phyloP scores from a whole-genome alignment of 768 basidiomycete species.

The Boletellus sp. region DNA sequence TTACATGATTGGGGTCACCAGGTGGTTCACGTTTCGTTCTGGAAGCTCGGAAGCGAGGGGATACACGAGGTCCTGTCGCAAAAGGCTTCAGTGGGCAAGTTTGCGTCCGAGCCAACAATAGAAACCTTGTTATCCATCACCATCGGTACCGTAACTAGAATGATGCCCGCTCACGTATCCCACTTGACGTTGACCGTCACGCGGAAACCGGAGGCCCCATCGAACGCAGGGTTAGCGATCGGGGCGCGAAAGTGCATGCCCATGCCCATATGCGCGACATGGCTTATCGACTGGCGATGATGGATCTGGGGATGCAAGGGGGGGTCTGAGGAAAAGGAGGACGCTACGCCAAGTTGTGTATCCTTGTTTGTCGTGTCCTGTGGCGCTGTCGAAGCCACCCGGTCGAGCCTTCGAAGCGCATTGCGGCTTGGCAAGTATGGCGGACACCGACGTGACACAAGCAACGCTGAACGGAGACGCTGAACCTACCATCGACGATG shows the following conservation, averaged over 20 bases:
- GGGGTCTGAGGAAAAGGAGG: background rate
- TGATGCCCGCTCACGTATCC: slow-evolving; percentile 28
- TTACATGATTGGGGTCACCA: slow-evolving; percentile 18
- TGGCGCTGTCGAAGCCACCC: slow-evolving; percentile 16
- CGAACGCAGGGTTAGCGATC: slow-evolving; percentile 6
- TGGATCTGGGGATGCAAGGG: too few relatives aligned
- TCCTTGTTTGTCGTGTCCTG: slow-evolving; percentile 23
- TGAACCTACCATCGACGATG: slow-evolving; percentile 46
- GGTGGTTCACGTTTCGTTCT: slow-evolving; percentile 21
- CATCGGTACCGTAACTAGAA: slow-evolving; percentile 31
- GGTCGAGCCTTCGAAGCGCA: slow-evolving; percentile 23
- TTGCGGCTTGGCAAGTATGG: slow-evolving; percentile 34
- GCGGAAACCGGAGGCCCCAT: slow-evolving; percentile 21
- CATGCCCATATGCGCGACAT: background rate
- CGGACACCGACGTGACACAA: slow-evolving; percentile 49
- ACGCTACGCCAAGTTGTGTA: slow-evolving; percentile 14
- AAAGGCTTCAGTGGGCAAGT: slow-evolving; percentile 11
- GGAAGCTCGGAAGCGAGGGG: slow-evolving; percentile 25
- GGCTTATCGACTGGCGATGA: background rate
- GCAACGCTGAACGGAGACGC: slow-evolving; percentile 31
- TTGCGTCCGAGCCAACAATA: slow-evolving; percentile 9
- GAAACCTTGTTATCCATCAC: slow-evolving; percentile 23
- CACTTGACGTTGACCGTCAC: slow-evolving; percentile 21
- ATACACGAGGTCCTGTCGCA: slow-evolving; percentile 19
- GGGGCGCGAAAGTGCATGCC: background rate